Evolutionary conservation across 2,329 filamentous ascomycete species (phyloP), one percentile per base, ranked within the genome.

Genomic region (Pseudogymnoascus sp.): DNA sequence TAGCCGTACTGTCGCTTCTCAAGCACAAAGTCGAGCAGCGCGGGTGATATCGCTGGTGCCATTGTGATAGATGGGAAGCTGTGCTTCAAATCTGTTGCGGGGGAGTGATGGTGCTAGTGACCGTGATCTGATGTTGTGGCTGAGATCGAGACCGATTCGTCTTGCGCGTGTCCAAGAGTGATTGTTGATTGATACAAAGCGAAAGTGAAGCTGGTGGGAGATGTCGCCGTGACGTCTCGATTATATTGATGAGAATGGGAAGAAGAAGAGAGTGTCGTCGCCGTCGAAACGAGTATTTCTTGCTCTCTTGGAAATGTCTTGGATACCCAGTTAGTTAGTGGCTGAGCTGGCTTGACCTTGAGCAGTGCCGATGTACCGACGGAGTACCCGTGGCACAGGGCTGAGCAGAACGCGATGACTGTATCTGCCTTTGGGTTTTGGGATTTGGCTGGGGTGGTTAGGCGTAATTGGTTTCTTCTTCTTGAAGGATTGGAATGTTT

Each of bases 41-140:
- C 41, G 38, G 63, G 62, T 59, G 60, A 54, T 61, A 64, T 65
- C 30, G 60, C 59, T 35, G 37, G 33, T 58, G 57, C 36, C 36
- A 39, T 58, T n/a, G 57, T 58, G 57, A 58, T 38, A 18, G 33
- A 25, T 37, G n/a, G 2, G 47, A 54, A 54, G 47, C 47, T 54
- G 28, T 14, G 47, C 47, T 33, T 54, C 47, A 20, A 33, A 8
- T 54, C 9, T 33, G 28, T 20, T 30, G 16, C 9, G 16, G 28
- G 47, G 28, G 11, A 25, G 18, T 43, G 37, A 18, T 18, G 37
- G n/a, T 6, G 37, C 8, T 11, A 12, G 7, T 9, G n/a, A 18
- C 18, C n/a, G 22, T 6, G 41, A 47, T 47, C n/a, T 16, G 47
- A 54, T 28, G 25, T 22, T 33, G 47, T 54, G 47, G 47, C 47